Conservation (phyloP, 2,329 filamentous ascomycete species). For the Nemania sp. region DNA sequence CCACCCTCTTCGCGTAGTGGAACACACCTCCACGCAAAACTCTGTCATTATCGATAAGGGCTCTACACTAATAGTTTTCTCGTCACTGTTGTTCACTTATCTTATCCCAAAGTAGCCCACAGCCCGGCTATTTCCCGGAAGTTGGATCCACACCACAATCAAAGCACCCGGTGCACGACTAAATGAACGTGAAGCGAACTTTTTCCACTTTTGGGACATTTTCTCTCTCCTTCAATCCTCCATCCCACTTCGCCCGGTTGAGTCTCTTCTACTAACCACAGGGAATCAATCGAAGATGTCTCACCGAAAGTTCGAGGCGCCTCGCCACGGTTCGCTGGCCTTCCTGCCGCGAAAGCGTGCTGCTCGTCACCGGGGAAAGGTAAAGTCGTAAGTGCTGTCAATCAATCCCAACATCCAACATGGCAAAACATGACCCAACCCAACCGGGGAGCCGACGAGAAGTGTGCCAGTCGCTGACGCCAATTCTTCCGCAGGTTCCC, state of each 20-base stretch:
- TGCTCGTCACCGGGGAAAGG: slow-evolving; percentile 92
- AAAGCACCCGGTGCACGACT: slow-evolving; percentile 4
- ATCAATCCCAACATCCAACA: too few relatives aligned
- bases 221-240: slow-evolving; percentile 33
- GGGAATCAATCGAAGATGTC: slow-evolving; percentile 46
- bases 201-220: slow-evolving; percentile 29
- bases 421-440: neutral
- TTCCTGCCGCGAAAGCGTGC: slow-evolving; percentile 91
- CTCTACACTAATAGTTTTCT: slow-evolving; percentile 22
- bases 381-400: slow-evolving; percentile 81
- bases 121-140: slow-evolving; percentile 38
- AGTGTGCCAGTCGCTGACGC: slow-evolving; percentile 29
- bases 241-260: slow-evolving; percentile 39
- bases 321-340: slow-evolving; percentile 91
- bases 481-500: slow-evolving; percentile 73
- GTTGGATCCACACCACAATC: slow-evolving; percentile 32
- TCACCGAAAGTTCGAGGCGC: slow-evolving; percentile 74
- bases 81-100: too few relatives aligned
- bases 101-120: neutral
- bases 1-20: too few relatives aligned
- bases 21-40: neutral
- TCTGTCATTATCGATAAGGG: slow-evolving; percentile 33
- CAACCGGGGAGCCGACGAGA: neutral
- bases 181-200: slow-evolving; percentile 35
- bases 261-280: slow-evolving; percentile 42